Conservation (phyloP, 176 grass and related monocot species). For the Carex littledalei region DNA sequence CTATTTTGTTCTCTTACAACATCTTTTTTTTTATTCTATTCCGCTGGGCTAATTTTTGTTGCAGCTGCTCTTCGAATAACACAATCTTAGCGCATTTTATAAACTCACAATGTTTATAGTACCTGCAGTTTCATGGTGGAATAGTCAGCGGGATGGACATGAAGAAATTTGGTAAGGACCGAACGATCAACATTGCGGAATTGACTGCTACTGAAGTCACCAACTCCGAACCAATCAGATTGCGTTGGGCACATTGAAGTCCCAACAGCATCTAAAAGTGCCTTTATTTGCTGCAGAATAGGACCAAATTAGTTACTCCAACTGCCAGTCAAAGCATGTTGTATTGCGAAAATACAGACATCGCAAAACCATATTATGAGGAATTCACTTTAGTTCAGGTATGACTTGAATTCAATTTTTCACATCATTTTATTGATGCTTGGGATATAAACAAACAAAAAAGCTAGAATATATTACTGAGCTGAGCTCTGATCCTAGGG, state of each 20-base stretch:
- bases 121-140: conserved; percentile 96
- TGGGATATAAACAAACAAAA: background rate
- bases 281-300: conserved; percentile 82
- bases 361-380: background rate
- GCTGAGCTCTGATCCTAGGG: background rate
- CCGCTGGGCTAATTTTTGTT: background rate
- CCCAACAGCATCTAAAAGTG: conserved; percentile 81
- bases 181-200: conserved; percentile 65
- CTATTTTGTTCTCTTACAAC: background rate
- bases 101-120: background rate
- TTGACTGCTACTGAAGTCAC: conserved; percentile 41
- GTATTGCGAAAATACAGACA: background rate
- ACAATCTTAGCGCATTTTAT: background rate
- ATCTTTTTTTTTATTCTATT: background rate
- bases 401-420: background rate
- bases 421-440: background rate
- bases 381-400: background rate
- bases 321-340: background rate
- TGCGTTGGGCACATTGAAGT: conserved; percentile 85
- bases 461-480: conserved; percentile 12
- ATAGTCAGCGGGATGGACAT: conserved; percentile 82
- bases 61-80: background rate
- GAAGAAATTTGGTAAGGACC: conserved; percentile 68
- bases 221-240: conserved; percentile 80
- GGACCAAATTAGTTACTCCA: background rate